Conservation (phyloP, 345 rosid species). For the Brassica juncea region DNA sequence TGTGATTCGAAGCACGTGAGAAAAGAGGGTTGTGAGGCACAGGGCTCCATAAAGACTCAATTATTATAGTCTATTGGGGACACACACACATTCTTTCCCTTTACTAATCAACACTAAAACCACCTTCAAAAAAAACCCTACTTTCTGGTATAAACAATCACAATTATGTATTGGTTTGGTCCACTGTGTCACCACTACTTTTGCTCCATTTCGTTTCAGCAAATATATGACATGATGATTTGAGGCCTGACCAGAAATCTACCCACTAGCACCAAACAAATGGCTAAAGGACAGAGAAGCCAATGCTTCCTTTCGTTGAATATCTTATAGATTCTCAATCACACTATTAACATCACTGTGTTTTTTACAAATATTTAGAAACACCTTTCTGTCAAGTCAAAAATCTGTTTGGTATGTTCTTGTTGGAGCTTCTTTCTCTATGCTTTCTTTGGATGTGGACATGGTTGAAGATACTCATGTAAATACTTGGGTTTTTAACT, state of each 20-base stretch:
- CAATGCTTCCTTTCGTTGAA: background rate
- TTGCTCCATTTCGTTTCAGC: slow-evolving; percentile 21
- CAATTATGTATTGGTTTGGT: background rate
- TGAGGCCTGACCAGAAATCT: slow-evolving; percentile 1
- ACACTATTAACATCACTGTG: background rate
- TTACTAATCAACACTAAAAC: slow-evolving; percentile 18
- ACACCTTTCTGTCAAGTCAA: background rate
- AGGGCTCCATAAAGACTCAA: slow-evolving; percentile 55
- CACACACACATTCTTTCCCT: slow-evolving; percentile 23
- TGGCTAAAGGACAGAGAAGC: background rate
- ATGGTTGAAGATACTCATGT: background rate
- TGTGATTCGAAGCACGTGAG: slow-evolving; percentile 37
- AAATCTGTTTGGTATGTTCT: background rate
- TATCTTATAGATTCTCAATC: background rate
- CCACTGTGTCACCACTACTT: slow-evolving; percentile 25
- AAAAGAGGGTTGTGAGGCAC: slow-evolving; percentile 41
- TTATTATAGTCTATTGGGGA: slow-evolving; percentile 43
- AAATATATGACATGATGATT: slow-evolving; percentile 8
- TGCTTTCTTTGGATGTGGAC: background rate
- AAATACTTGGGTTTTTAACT: too few relatives aligned
- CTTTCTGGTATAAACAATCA: background rate
- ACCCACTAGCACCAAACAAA: background rate
- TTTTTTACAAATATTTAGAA: background rate
- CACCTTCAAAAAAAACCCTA: slow-evolving; percentile 30
- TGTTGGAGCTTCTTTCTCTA: slow-evolving; percentile 1